Evolutionary conservation across 352 stramenopile species (phyloP), one percentile per base, ranked within the genome.

Genomic region (Pythium dissimile): DNA sequence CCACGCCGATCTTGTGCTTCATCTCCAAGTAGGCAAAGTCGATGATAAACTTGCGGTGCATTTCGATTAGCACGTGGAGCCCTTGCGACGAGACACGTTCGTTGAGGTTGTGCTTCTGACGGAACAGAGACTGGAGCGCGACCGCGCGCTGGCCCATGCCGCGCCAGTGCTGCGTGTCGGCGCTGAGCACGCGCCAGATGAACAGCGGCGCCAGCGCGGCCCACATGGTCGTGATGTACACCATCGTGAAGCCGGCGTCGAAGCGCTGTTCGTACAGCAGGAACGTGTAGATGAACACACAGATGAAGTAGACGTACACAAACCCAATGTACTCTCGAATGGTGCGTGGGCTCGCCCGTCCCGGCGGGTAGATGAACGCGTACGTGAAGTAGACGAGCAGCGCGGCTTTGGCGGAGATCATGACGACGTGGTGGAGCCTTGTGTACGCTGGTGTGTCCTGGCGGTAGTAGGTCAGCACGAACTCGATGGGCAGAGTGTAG

Each of bases 11-110:
- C n/a, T 64, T 52, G 4, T 72, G 18, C 12, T 64, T 46, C 24
- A 84, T 23, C 41, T 78, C 58, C 3, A 86, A 38, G 54, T 72
- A 71, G 12, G 68, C 67, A 54, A 86, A 86, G 47, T 86, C 73
- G 38, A 86, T 71, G 34, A 80, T 63, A 35, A 70, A 66, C 32
- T 73, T 71, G 41, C 63, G 70, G 43, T 81, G 58, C 48, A 75
- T 64, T 46, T 84, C 61, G 35, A 73, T 72, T 31, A 86, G 56
- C 13, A 82, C 46, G n/a, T 78, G 66, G 5, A 84, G 62, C 5
- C 79, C 66, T 26, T 75, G 57, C 2, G 64, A 69, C 11, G 72
- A 80, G 43, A 71, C 58, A 10, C 61, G 56, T 54, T 78, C 66
- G 41, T 72, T 64, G 15, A 76, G 28, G 20, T 64, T 63, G 21